Base-by-base conservation (phyloP, 2,329 filamentous ascomycete genomes). In the Lachnellula willkommii region DNA sequence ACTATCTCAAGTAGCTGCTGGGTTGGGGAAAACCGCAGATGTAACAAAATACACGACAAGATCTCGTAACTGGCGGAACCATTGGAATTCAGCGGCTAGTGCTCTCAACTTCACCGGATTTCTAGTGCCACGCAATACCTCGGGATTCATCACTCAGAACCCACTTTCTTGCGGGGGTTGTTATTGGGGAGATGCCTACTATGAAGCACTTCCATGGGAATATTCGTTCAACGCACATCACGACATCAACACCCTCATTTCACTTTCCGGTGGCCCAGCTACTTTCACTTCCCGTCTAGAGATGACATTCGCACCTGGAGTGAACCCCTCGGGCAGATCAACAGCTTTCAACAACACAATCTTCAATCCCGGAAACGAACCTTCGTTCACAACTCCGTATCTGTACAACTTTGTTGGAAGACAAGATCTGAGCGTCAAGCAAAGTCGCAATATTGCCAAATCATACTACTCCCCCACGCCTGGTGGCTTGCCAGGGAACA, bases 1-100 rank as follows among this genome's bases (percentile, higher is more conserved):
- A 0, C 71, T 90, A 3, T 79, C 82, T 57, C 81, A 85, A 65
- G 82, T 90, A 11, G 87, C 87, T 3, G 68, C 65, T 1, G 84
- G 84, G 0, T 69, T 88, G 6, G 77, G 75, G 2, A 77, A 79
- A 78, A 82, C 63, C 75, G 82, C 45, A 75, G 81, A 85, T 45
- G 79, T 80, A 11, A 58, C 71, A 2, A 84, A 77, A 53, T 89
- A 89, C 61, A 72, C 88, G 24, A 72, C 77, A 42, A 79, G 86
- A 12, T 86, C 83, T 1, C 75, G 77, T n/a, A 84, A 88, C 65
- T 90, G 87, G 87, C 77, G 82, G 20, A 88, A 88, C 64, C 85
- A 88, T 59, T 89, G 84, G 85, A 84, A 88, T 65, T 66, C 77
- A 0, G 68, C 79, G 43, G 77, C 81, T 48, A 75, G 73, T 0